A percentile compares a stretch with the other conserved stretches of the same genome.
phyloP scores from a whole-genome alignment of 1,284 basidiomycete genomes.

The Ceratobasidium sp. region DNA sequence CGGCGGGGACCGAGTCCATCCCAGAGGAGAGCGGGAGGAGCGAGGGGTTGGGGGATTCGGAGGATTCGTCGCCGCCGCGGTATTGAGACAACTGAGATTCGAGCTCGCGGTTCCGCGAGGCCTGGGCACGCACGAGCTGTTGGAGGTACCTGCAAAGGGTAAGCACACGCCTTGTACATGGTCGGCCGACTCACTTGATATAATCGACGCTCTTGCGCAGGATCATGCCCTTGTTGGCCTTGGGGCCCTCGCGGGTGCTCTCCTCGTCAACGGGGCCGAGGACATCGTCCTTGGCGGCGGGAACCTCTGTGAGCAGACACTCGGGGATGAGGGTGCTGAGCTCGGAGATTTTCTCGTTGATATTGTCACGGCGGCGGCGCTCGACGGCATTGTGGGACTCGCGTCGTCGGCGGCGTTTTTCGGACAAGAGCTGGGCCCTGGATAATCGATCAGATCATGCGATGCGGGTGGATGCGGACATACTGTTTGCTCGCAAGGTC shows the following conservation, averaged over 20 bases:
- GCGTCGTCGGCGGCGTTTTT: constrained; percentile 77
- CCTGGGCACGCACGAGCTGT: constrained; percentile 79
- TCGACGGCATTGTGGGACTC: constrained; percentile 94
- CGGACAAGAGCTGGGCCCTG: constrained; percentile 58
- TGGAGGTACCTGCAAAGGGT: constrained; percentile 67
- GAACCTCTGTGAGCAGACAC: constrained; percentile 61
- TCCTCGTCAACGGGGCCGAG: constrained; percentile 46
- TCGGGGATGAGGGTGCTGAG: constrained; percentile 87
- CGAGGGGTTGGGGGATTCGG: not conserved
- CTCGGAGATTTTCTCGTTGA: constrained; percentile 92
- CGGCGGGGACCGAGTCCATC: not conserved
- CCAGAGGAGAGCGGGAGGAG: not conserved
- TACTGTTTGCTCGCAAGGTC: constrained; percentile 56
- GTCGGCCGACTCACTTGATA: constrained; percentile 61
- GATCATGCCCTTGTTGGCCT: constrained; percentile 92
- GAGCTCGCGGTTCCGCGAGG: constrained; percentile 74
- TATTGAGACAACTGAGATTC: constrained; percentile 63
- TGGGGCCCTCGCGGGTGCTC: constrained; percentile 49
- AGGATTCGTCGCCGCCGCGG: constrained; percentile 18
- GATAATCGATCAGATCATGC: constrained; percentile 26
- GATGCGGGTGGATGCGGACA: constrained; percentile 43
- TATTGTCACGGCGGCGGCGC: constrained; percentile 83
- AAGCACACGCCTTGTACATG: not conserved
- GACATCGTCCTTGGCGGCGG: constrained; percentile 45
- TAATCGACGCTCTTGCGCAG: constrained; percentile 87